These are phyloP conservation scores for Calocybe cyanea DNA, from an alignment of 768 basidiomycete species.

Conservation along the genomic window DNA sequence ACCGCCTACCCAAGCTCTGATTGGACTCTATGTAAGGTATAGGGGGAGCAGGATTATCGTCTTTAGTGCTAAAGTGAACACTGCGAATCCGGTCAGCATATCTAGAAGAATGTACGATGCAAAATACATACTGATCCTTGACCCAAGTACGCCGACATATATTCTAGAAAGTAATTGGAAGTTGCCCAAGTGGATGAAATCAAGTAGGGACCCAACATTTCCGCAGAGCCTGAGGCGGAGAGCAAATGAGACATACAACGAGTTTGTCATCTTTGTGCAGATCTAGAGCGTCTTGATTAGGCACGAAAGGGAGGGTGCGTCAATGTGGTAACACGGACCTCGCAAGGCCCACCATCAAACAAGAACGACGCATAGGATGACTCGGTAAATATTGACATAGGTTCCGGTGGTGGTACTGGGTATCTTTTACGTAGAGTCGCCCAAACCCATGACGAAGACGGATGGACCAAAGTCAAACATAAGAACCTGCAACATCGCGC, in stretches of 20 bases:
- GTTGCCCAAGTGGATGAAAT: no score
- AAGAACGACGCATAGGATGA: conserved; percentile 60
- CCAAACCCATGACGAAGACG: conserved; percentile 56
- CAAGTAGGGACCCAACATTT: conserved; percentile 19
- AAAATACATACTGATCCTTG: no score
- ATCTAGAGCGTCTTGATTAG: conserved; percentile 20
- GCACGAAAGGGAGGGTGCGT: background rate
- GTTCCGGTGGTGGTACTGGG: conserved; percentile 21
- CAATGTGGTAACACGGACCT: conserved; percentile 32
- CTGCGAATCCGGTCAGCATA: no score
- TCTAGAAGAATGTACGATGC: background rate
- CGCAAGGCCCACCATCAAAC: conserved; percentile 55
- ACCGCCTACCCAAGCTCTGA: conserved; percentile 7
- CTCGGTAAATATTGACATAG: conserved; percentile 42
- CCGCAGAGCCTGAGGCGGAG: conserved; percentile 44
- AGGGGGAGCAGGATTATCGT: no score
- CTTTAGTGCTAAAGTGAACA: no score
- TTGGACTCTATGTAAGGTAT: conserved; percentile 6
- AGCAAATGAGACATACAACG: conserved; percentile 45
- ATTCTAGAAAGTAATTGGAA: no score
- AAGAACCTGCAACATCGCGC: conserved; percentile 56
- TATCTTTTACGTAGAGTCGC: conserved; percentile 37
- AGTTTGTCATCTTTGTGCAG: conserved; percentile 34
- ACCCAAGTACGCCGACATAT: no score
- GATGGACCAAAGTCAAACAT: conserved; percentile 42